Base-by-base conservation (phyloP, 768 basidiomycete genomes). In the Termitomyces titanicus region DNA sequence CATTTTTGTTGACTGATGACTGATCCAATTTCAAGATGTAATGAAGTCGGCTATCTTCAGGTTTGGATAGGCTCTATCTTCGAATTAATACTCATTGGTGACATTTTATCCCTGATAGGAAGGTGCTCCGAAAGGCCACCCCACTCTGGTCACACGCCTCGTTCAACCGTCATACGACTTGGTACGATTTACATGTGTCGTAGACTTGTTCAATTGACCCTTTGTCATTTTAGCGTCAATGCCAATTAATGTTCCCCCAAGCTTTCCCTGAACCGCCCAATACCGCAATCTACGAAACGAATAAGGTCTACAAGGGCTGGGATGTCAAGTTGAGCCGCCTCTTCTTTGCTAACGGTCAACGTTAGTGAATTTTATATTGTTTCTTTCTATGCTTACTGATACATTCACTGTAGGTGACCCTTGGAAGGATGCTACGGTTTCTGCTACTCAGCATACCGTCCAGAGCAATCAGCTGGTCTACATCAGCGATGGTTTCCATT, bases 371-470 rank as follows among this genome's bases (percentile, higher is more conserved):
- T 33, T 15, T 13, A 13, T 33, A 11, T 25, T n/a, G 17, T 18
- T 15, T 25, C 27, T 18, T 18, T 44, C 29, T 20, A 15, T n/a
- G 24, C 13, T 22, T 27, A 45, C 39, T 63, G 34, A 52, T 29
- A 25, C 5, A 24, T 33, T 42, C 35, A 8, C 20, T 33, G 39
- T 31, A 88, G 86, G 85, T 42, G 87, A 89, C 61, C 87, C 88
- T 17, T 89, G 87, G 87, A 77, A 80, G 47, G 83, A 84, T 51
- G 79, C 82, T 6, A 89, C 87, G 0, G 73, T 88, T 5, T 88
- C 87, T 3, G 80, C 86, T 0, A 76, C 79, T 22, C 73, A 73
- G 12, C 71, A 76, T 18, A 57, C 67, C 54, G 71, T 79, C 49
- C 38, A 64, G 20, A 85, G 78, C 64, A 85, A 65, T 1, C 85